phyloP scores from a whole-genome alignment of 768 basidiomycete genomes.

The Termitomyces sp. region DNA sequence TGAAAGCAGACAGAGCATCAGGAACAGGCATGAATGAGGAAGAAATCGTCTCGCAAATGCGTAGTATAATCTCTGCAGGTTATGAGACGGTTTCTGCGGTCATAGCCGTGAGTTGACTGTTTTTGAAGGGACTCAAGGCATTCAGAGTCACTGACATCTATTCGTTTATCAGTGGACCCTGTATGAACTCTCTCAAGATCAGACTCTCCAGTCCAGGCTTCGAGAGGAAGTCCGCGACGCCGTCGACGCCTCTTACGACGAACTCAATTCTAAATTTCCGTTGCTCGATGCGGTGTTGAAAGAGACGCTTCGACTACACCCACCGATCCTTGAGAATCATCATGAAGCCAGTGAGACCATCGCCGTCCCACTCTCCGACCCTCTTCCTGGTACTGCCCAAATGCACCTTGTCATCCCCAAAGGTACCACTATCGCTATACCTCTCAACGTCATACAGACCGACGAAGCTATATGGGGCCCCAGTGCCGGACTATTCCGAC shows the following conservation, averaged over 20 bases:
- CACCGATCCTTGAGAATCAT: constrained; percentile 60
- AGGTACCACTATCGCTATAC: constrained; percentile 50
- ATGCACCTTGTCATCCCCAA: constrained; percentile 45
- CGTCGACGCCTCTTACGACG: constrained; percentile 46
- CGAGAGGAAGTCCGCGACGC: constrained; percentile 47
- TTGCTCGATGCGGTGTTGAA: constrained; percentile 57
- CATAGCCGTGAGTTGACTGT: constrained; percentile 27
- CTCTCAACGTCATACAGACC: constrained; percentile 51
- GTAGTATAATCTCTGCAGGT: constrained; percentile 59
- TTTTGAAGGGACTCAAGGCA: not conserved
- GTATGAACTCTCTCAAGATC: constrained; percentile 53
- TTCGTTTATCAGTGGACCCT: constrained; percentile 48
- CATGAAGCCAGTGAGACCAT: constrained; percentile 55
- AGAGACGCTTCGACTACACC: constrained; percentile 58
- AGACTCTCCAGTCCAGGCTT: constrained; percentile 46
- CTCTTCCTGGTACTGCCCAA: constrained; percentile 39
- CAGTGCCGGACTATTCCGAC: constrained; percentile 52
- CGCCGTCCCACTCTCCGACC: constrained; percentile 48
- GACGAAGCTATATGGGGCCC: constrained; percentile 54
- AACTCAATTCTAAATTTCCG: constrained; percentile 41
- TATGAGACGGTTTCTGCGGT: constrained; percentile 47
- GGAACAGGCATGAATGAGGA: constrained; percentile 40
- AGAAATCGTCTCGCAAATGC: constrained; percentile 53
- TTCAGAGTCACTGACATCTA: constrained; percentile 4
- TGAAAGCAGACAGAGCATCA: constrained; percentile 38